These are phyloP conservation scores for Hanseniaspora pseudoguilliermondii DNA, from an alignment of 805 yeast species.

Conservation along the genomic window DNA sequence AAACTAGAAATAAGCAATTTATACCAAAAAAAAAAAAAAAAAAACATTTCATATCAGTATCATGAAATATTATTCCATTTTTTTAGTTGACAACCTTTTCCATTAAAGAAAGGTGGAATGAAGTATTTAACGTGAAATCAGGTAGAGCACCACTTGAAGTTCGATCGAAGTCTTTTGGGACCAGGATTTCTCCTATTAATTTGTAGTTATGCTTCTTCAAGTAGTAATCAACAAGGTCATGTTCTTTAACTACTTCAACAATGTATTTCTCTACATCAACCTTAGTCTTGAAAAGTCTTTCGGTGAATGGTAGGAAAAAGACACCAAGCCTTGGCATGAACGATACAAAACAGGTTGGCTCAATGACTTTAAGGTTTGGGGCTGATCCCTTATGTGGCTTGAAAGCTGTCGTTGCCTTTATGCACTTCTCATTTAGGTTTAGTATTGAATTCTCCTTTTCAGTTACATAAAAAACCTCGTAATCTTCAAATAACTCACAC, in stretches of 20 bases:
- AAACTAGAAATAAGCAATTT: neutral
- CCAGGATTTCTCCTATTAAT: neutral
- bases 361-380: neutral
- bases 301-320: neutral
- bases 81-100: neutral
- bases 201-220: neutral
- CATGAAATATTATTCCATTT: neutral
- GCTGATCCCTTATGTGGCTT: conserved; percentile 2
- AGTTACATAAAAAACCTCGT: neutral
- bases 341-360: conserved; percentile 6
- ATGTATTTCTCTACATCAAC: neutral
- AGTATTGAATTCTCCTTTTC: neutral
- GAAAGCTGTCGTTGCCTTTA: conserved; percentile 14
- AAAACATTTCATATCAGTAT: neutral
- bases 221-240: neutral
- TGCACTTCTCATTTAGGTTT: conserved; percentile 14
- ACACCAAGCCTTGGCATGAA: conserved; percentile 1
- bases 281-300: conserved; percentile 2
- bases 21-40: neutral
- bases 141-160: conserved; percentile 24
- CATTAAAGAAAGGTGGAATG: neutral
- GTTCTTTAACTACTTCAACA: conserved; percentile 1
- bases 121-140: conserved; percentile 27
- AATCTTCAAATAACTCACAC: neutral
- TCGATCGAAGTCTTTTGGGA: neutral